Evolutionary conservation across 2,329 filamentous ascomycete species (phyloP).

Genomic region (Claviceps sp.): DNA sequence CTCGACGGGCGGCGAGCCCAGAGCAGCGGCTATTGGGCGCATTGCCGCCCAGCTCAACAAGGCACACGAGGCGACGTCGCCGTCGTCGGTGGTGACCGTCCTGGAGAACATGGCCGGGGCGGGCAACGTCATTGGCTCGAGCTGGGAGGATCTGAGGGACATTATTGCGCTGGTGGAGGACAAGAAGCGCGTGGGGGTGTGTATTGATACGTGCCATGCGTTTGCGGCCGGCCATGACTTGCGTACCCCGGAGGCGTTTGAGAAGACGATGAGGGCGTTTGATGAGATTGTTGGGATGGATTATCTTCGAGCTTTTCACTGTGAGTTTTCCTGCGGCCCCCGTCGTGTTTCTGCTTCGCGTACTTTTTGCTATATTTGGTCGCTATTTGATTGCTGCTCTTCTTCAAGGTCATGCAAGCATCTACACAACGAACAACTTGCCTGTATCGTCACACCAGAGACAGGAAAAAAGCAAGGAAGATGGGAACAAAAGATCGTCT

Average conservation of each 20-base stretch:
- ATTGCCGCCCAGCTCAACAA: slow-evolving; percentile 74
- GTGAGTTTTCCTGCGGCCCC: slow-evolving; percentile 14
- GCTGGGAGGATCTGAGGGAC: slow-evolving; percentile 74
- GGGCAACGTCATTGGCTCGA: slow-evolving; percentile 75
- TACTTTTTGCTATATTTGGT: too few relatives aligned
- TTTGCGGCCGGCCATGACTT: slow-evolving; percentile 93
- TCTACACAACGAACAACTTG: too few relatives aligned
- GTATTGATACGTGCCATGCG: slow-evolving; percentile 91
- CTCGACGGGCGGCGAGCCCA: slow-evolving; percentile 55
- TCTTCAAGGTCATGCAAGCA: too few relatives aligned
- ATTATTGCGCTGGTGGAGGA: slow-evolving; percentile 71
- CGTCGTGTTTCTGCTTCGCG: too few relatives aligned
- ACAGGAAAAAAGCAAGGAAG: too few relatives aligned
- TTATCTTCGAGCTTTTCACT: slow-evolving; percentile 74
- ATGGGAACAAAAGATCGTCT: too few relatives aligned
- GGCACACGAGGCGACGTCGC: slow-evolving; percentile 57
- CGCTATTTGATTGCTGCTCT: too few relatives aligned
- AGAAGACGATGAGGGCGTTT: slow-evolving; percentile 60
- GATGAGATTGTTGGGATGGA: slow-evolving; percentile 61
- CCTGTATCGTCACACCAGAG: too few relatives aligned
- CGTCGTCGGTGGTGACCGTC: slow-evolving; percentile 59
- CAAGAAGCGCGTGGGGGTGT: slow-evolving; percentile 78
- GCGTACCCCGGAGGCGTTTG: slow-evolving; percentile 59
- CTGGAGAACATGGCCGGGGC: slow-evolving; percentile 92
- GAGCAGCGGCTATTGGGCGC: slow-evolving; percentile 57